phyloP scores from a whole-genome alignment of 164 flowering plant genomes.

The Umbilicus rupestris region DNA sequence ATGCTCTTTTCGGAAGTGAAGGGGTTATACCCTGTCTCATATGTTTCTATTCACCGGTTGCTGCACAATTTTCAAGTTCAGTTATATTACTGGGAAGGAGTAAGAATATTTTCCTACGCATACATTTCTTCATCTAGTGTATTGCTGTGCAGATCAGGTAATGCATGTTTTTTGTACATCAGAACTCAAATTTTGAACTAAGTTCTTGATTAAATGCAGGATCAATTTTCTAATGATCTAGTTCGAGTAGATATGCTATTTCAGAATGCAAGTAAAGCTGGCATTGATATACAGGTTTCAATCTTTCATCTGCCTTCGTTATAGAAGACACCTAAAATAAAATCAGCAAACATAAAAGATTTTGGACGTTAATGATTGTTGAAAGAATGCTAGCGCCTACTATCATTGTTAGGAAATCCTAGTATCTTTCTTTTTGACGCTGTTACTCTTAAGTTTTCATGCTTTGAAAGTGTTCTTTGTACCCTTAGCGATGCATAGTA shows the following conservation, averaged over 20 bases:
- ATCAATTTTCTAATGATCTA: constrained; percentile 66
- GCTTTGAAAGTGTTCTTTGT: constrained; percentile 1
- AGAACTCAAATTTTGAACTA: background rate
- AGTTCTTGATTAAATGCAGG: constrained; percentile 34
- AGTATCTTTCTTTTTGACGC: background rate
- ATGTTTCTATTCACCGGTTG: background rate
- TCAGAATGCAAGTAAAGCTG: constrained; percentile 56
- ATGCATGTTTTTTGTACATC: background rate
- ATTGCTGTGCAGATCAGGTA: background rate
- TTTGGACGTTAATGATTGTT: background rate
- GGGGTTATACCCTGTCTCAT: background rate
- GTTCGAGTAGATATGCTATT: constrained; percentile 71
- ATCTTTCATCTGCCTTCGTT: background rate
- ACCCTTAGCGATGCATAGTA: background rate
- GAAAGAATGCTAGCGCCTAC: background rate
- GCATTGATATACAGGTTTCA: constrained; percentile 73
- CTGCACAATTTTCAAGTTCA: background rate
- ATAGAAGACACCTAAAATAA: background rate
- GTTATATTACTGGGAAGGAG: background rate
- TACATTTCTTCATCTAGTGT: background rate
- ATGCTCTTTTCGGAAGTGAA: background rate
- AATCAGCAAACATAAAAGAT: background rate
- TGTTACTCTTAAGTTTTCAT: background rate
- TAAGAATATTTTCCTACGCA: background rate
- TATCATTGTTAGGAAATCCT: background rate